Evolutionary conservation across 2,329 filamentous ascomycete genomes (phyloP).

Genomic region (Polychaeton citri): DNA sequence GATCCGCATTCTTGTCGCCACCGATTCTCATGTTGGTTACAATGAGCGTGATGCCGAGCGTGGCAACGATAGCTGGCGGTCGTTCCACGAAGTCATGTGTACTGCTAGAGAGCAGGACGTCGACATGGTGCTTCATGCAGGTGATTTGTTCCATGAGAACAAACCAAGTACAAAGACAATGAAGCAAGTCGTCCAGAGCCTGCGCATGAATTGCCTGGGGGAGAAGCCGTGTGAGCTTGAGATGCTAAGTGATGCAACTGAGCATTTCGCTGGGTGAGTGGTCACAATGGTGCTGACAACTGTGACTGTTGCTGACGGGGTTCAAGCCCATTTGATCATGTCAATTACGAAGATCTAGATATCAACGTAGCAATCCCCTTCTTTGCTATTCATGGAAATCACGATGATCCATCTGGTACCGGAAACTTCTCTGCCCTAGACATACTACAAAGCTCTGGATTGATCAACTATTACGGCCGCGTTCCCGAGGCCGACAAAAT

Average conservation of each 20-base stretch:
- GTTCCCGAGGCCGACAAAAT: constrained; percentile 90
- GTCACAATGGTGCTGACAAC: too few relatives aligned
- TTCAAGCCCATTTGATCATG: constrained; percentile 62
- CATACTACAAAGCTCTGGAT: constrained; percentile 74
- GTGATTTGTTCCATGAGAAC: constrained; percentile 96
- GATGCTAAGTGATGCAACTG: constrained; percentile 82
- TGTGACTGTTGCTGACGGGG: constrained; percentile 55
- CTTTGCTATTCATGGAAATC: constrained; percentile 96
- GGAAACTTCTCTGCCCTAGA: constrained; percentile 86
- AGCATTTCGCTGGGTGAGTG: constrained; percentile 52
- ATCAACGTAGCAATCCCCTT: constrained; percentile 96
- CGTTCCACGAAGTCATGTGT: constrained; percentile 90
- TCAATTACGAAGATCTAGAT: constrained; percentile 95
- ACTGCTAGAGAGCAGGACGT: constrained; percentile 79
- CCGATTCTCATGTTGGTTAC: constrained; percentile 96
- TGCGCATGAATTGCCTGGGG: constrained; percentile 86
- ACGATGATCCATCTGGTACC: constrained; percentile 95
- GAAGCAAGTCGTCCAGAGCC: constrained; percentile 92
- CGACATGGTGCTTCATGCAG: constrained; percentile 91
- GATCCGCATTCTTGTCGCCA: constrained; percentile 85
- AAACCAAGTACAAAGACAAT: constrained; percentile 91
- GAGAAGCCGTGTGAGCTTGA: constrained; percentile 93
- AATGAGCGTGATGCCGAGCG: constrained; percentile 85
- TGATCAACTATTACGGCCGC: constrained; percentile 92
- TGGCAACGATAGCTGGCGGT: constrained; percentile 94